Conservation (phyloP, 1,284 basidiomycete genomes). For the Apiotrichum porosum region DNA sequence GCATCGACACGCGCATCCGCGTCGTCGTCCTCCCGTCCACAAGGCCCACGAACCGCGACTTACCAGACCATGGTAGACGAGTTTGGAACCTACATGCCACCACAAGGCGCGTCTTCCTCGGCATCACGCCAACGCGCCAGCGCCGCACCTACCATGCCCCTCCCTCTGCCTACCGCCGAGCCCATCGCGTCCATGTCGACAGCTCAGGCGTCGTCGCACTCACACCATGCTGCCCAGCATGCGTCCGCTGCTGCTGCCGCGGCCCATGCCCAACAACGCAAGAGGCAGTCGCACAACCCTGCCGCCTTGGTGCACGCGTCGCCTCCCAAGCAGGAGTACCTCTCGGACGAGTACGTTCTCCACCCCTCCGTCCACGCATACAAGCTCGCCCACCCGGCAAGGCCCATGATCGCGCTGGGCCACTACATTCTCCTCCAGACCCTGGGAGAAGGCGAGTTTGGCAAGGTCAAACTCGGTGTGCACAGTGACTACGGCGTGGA, state of each 20-base stretch:
- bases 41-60: conserved; percentile 6
- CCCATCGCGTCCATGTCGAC: conserved; percentile 25
- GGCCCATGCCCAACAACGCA: conserved; percentile 5
- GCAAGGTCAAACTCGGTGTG: conserved; percentile 97
- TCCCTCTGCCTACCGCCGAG: conserved; percentile 23
- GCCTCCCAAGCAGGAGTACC: conserved; percentile 38
- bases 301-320: conserved; percentile 26
- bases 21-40: conserved; percentile 12
- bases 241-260: conserved; percentile 2
- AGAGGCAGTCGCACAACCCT: conserved; percentile 47
- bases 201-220: conserved; percentile 25
- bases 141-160: conserved; percentile 29
- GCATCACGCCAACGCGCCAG: conserved; percentile 10
- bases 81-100: conserved; percentile 16
- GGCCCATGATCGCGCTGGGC: conserved; percentile 86
- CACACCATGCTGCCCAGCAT: conserved; percentile 19
- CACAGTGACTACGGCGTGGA: conserved; percentile 94
- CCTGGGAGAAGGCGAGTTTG: conserved; percentile 97
- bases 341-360: conserved; percentile 46
- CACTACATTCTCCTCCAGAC: conserved; percentile 93
- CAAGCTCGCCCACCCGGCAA: conserved; percentile 71
- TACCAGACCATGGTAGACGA: conserved; percentile 17
- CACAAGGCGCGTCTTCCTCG: not conserved
- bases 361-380: conserved; percentile 85
- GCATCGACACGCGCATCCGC: conserved; percentile 15